Evolutionary conservation across 345 rosid species (phyloP).

Genomic region (Excoecaria agallocha): DNA sequence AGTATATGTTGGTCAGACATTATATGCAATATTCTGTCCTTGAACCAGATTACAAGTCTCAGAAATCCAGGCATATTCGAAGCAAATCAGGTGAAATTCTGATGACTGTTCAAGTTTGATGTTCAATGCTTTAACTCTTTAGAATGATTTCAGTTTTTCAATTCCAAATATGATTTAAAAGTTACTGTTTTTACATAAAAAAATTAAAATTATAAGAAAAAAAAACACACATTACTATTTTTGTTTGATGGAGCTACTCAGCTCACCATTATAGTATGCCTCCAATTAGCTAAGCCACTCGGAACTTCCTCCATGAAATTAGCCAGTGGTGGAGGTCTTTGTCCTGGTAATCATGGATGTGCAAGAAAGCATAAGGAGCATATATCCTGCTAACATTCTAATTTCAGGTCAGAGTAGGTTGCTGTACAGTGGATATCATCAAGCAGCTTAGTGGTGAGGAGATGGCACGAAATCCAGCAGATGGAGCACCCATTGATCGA

Average conservation of each 20-base stretch:
- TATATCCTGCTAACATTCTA: slow-evolving; percentile 16
- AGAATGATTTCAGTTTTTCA: neutral
- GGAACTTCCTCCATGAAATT: neutral
- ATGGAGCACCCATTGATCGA: slow-evolving; percentile 66
- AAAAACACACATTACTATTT: neutral
- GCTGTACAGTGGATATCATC: slow-evolving; percentile 84
- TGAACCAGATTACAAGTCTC: slow-evolving; percentile 56
- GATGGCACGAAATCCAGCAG: slow-evolving; percentile 58
- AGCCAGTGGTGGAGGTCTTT: neutral
- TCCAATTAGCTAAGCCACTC: neutral
- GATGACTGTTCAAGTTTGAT: neutral
- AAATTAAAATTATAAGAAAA: neutral
- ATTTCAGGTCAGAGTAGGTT: slow-evolving; percentile 79
- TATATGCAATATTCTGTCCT: neutral
- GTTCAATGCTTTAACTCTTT: neutral
- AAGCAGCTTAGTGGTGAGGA: slow-evolving; percentile 90
- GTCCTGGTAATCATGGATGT: neutral
- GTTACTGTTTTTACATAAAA: neutral
- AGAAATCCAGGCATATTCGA: slow-evolving; percentile 79
- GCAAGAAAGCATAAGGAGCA: neutral
- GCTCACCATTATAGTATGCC: neutral
- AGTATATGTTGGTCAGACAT: slow-evolving; percentile 6
- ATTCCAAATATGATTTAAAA: neutral
- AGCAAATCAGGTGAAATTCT: slow-evolving; percentile 65
- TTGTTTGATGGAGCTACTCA: neutral